Base-by-base conservation (phyloP, 805 yeast species). In the Isabelozyma heimii region DNA sequence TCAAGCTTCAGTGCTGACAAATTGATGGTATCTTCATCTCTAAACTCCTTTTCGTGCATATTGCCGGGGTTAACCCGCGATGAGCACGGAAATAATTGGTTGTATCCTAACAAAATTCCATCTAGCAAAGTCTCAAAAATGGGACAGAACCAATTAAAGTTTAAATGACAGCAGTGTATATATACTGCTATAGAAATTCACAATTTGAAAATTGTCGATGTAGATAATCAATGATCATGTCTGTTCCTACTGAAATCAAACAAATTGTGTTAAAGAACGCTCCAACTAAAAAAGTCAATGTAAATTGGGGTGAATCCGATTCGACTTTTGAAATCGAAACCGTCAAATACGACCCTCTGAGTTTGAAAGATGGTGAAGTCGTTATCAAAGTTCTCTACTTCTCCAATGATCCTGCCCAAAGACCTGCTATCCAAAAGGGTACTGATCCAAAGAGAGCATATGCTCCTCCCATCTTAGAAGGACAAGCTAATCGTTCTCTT, bases 341-440 rank as follows among this genome's bases (percentile, higher is more conserved):
- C 17, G 40, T 17, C 7, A 35, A 44, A n/a, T 46, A 53, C 43
- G 13, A 8, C 10, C 49, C 30, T 16, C 20, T 41, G 12, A 20
- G 37, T n/a, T 48, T 76, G 13, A 54, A 63, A 38, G 71, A 67
- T 2, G 76, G 72, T 43, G 75, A 80, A 44, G 46, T 82, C 10
- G 59, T 77, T 12, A 63, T 80, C n/a, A 76, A 81, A 59, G 59
- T 70, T 2, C 53, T 75, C 40, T 76, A 72, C 50, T 52, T 82
- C 8, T 80, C 86, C 20, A 79, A 82, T 54, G 87, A 83, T 58
- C 87, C 87, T 12, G 80, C 85, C 14, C 84, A 81, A 57, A 80
- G 83, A 61, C 72, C 73, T 43, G 80, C 85, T 83, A 81, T 81
- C 51, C 65, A 66, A 42, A 70, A 69, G 48, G 65, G 58, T 46